Evolutionary conservation across 2,329 filamentous ascomycete genomes (phyloP).

Genomic region (Talaromyces islandicus): DNA sequence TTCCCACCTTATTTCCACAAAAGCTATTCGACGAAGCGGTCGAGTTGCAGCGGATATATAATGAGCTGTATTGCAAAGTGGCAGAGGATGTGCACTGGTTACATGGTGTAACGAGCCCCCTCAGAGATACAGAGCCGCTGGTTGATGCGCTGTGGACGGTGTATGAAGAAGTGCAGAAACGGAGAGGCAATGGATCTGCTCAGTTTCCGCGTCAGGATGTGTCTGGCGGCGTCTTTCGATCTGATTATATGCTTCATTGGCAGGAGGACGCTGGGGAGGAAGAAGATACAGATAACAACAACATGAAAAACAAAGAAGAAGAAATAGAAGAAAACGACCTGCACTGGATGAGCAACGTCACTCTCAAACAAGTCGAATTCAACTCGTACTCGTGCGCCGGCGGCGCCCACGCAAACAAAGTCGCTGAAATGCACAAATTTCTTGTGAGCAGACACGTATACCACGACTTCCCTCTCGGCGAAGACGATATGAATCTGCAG

Average conservation of each 20-base stretch:
- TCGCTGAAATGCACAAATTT: constrained; percentile 38
- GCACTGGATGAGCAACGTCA: constrained; percentile 2
- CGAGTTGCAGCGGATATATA: constrained; percentile 53
- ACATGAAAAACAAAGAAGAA: background rate
- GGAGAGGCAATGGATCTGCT: constrained; percentile 13
- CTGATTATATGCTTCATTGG: constrained; percentile 40
- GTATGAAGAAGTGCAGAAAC: constrained; percentile 23
- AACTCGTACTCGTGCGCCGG: constrained; percentile 42
- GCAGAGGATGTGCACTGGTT: constrained; percentile 39
- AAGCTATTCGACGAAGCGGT: constrained; percentile 37
- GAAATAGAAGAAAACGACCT: background rate
- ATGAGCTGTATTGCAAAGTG: constrained; percentile 49
- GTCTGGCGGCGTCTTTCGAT: constrained; percentile 36
- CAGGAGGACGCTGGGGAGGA: background rate
- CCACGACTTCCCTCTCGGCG: background rate
- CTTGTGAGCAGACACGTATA: constrained; percentile 20
- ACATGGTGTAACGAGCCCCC: constrained; percentile 20
- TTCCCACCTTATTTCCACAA: constrained; percentile 30
- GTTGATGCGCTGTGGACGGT: constrained; percentile 34
- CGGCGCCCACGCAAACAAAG: constrained; percentile 33
- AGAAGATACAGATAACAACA: background rate
- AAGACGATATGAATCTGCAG: background rate
- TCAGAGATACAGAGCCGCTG: constrained; percentile 30
- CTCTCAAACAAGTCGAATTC: constrained; percentile 42
- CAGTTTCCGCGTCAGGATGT: constrained; percentile 21